A percentile compares a stretch with the other conserved stretches of the same genome.
These are phyloP conservation scores for Phascolomyces articulosus DNA, from an alignment of 371 early-diverging fungal species.

Conservation along the genomic window DNA sequence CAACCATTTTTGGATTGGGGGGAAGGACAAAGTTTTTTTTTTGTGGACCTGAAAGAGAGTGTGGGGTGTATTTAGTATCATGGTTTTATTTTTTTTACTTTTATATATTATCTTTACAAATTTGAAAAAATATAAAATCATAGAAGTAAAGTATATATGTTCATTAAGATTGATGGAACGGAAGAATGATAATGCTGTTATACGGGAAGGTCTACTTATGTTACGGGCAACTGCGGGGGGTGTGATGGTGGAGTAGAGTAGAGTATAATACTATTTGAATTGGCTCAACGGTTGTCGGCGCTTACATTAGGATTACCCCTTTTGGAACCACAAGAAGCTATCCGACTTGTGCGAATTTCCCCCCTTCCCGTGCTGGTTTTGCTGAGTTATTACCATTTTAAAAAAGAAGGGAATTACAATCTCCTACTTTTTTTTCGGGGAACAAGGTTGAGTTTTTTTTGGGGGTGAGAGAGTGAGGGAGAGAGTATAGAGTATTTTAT, in stretches of 20 bases:
- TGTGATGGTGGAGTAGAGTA: background rate
- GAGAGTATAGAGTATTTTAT: too few relatives aligned
- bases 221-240: slow-evolving; percentile 14
- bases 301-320: slow-evolving; percentile 9
- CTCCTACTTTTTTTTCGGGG: slow-evolving; percentile 15
- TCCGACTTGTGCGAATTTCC: slow-evolving; percentile 13
- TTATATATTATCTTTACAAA: too few relatives aligned
- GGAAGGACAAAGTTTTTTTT: background rate
- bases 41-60: background rate
- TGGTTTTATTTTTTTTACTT: too few relatives aligned
- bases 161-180: background rate
- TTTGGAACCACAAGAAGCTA: slow-evolving; percentile 17
- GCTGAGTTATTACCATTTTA: slow-evolving; percentile 21
- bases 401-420: background rate
- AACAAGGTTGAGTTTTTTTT: background rate
- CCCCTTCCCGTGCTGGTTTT: slow-evolving; percentile 15
- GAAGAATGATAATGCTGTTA: slow-evolving; percentile 7
- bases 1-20: background rate
- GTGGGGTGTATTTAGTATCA: background rate
- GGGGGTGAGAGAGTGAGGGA: too few relatives aligned
- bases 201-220: slow-evolving; percentile 5
- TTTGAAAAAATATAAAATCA: too few relatives aligned
- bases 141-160: too few relatives aligned
- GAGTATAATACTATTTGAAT: background rate
- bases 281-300: slow-evolving; percentile 11